phyloP scores from a whole-genome alignment of 495 filamentous ascomycete genomes.

The Barbatosphaeria neglecta region DNA sequence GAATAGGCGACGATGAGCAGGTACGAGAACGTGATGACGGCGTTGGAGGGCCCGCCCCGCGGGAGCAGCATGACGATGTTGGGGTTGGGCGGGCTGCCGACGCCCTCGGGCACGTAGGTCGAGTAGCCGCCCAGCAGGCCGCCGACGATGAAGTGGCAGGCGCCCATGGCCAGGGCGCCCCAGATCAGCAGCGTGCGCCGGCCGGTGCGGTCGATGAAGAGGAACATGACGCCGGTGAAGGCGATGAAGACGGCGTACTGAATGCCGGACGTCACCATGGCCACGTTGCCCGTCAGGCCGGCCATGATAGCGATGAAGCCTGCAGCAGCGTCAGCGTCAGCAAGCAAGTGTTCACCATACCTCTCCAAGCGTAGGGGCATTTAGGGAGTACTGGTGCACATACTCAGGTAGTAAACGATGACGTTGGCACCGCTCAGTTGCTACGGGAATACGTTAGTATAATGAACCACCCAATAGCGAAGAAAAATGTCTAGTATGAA shows the following conservation, averaged over 20 bases:
- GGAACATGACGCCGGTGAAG: slow-evolving; percentile 54
- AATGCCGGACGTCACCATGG: slow-evolving; percentile 55
- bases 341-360: too few species aligned
- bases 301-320: slow-evolving; percentile 65
- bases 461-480: too few species aligned
- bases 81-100: slow-evolving; percentile 43
- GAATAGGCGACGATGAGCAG: slow-evolving; percentile 62
- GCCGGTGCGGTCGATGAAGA: slow-evolving; percentile 66
- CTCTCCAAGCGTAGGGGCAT: too few species aligned
- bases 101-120: slow-evolving; percentile 38
- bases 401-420: slow-evolving; percentile 61
- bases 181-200: slow-evolving; percentile 57
- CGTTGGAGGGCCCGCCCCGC: slow-evolving; percentile 45
- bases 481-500: too few species aligned
- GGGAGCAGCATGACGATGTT: slow-evolving; percentile 55
- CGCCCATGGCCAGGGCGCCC: slow-evolving; percentile 57
- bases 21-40: slow-evolving; percentile 62
- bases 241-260: slow-evolving; percentile 70
- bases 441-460: slow-evolving; percentile 18
- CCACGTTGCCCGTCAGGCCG: slow-evolving; percentile 48
- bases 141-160: slow-evolving; percentile 58
- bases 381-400: too few species aligned
- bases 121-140: slow-evolving; percentile 37
- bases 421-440: slow-evolving; percentile 60
- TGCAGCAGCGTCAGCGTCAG: too few species aligned